Percentiles rank a stretch among this genome's conserved stretches.
These are phyloP conservation scores for Amanita phalloides DNA, from an alignment of 768 basidiomycete genomes.

Conservation along the genomic window DNA sequence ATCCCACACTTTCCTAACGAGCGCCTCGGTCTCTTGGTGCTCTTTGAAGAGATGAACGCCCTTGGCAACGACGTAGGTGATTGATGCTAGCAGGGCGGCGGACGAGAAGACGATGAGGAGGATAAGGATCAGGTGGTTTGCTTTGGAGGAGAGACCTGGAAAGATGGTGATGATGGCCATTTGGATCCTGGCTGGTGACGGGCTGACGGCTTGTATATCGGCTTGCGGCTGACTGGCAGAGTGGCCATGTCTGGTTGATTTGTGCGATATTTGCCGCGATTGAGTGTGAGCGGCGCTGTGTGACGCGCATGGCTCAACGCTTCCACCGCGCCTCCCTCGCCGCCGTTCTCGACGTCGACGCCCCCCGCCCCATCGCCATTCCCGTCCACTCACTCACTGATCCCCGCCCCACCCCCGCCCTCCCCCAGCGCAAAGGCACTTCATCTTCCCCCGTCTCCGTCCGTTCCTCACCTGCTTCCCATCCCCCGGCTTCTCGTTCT, in stretches of 20 bases:
- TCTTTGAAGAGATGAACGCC: not conserved
- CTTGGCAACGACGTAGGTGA: not conserved
- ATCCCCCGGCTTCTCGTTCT: not conserved
- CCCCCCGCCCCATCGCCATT: conserved; percentile 15
- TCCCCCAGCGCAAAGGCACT: conserved; percentile 22
- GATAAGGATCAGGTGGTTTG: not conserved
- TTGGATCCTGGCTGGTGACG: not conserved
- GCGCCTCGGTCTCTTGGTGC: conserved; percentile 2
- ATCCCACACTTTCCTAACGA: not conserved
- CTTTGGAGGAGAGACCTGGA: not conserved
- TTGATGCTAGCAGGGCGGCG: not conserved
- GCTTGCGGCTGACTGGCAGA: too few species aligned
- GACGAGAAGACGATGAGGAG: not conserved
- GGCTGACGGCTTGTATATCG: too few species aligned
- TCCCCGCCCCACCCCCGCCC: conserved; percentile 10
- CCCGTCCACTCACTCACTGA: conserved; percentile 21
- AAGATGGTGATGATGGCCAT: not conserved
- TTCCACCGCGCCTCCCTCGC: too few species aligned
- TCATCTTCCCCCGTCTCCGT: conserved; percentile 42
- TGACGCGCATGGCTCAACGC: too few species aligned
- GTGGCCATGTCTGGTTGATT: too few species aligned
- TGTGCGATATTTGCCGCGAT: too few species aligned
- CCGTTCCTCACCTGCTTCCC: conserved; percentile 23
- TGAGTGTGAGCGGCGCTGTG: too few species aligned
- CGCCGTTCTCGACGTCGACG: not conserved